These are phyloP conservation scores for Ceratocystis eucalypticola DNA, from an alignment of 2,329 filamentous ascomycete genomes.

Conservation along the genomic window DNA sequence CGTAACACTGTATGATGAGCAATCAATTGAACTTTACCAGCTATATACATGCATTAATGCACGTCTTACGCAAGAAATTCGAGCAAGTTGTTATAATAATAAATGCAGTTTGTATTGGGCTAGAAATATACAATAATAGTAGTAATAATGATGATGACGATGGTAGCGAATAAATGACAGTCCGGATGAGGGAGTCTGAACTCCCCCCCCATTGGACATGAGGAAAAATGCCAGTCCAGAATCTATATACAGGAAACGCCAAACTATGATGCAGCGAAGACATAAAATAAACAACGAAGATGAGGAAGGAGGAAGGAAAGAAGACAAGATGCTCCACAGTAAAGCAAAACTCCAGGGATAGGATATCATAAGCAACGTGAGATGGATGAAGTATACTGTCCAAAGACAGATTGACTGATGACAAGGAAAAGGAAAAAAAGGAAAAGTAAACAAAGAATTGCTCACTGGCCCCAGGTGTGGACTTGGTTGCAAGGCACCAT, in stretches of 20 bases:
- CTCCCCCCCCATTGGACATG: not conserved
- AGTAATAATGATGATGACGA: not conserved
- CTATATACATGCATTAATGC: too few species aligned
- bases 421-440: not conserved
- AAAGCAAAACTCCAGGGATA: slow-evolving; percentile 6
- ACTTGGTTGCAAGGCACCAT: slow-evolving; percentile 8
- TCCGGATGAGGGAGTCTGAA: not conserved
- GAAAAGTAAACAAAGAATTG: not conserved
- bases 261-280: slow-evolving; percentile 6
- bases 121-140: not conserved
- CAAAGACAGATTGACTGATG: not conserved
- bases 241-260: slow-evolving; percentile 13
- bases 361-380: slow-evolving; percentile 17
- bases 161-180: not conserved
- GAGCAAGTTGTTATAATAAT: not conserved
- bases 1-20: too few species aligned
- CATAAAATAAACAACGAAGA: not conserved
- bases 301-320: not conserved
- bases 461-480: slow-evolving; percentile 9
- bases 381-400: not conserved
- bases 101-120: not conserved
- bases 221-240: not conserved
- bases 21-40: too few species aligned
- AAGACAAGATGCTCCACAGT: not conserved
- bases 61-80: too few species aligned